Base-by-base conservation (phyloP, 140 eudicot genomes). In the Bidens hawaiensis region DNA sequence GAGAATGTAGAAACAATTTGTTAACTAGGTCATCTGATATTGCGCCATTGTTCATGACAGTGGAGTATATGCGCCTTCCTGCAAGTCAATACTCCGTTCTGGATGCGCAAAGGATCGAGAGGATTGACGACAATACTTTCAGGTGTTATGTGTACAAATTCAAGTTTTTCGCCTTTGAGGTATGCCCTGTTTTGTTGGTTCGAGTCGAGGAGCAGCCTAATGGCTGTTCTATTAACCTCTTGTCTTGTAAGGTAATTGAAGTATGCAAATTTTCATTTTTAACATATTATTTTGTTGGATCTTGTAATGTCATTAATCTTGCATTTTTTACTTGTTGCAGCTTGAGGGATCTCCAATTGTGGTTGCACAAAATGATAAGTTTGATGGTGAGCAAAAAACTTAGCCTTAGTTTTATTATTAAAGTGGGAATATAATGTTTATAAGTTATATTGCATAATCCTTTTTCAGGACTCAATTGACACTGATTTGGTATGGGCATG, bases 401-500 rank as follows among this genome's bases (percentile, higher is more conserved):
- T 30, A 9, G 10, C 13, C 38, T 62, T 50, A 27, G 42, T 30
- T 17, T 64, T 40, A 21, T 50, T 46, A 30, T 5, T 47, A 46
- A 5, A 22, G 14, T 59, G 18, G 50, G 23, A 59, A 30, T 43
- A 23, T 56, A 58, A 15, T 50, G 52, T 54, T 65, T 45, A 43
- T 64, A 69, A 85, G 81, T 82, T 73, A 69, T 56, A 77, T 73
- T 52, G 64, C 74, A 79, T 69, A 81, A 82, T 84, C 77, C 70
- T 65, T 82, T 81, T 90, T 91, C 96, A 91, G 98, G 98, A 87
- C 76, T 74, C 64, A 88, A 74, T 91, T 91, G 95, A 87, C 91
- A 77, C 84, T 87, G 86, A 81, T 84, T 91, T 91, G 78, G 86
- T 90, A 72, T 91, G 85, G 96, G 96, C 90, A 87, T 91, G 98